A percentile compares a stretch with the other conserved stretches of the same genome.
Conservation (phyloP, 2,329 filamentous ascomycete genomes). For the Aspergillus viridinutans region DNA sequence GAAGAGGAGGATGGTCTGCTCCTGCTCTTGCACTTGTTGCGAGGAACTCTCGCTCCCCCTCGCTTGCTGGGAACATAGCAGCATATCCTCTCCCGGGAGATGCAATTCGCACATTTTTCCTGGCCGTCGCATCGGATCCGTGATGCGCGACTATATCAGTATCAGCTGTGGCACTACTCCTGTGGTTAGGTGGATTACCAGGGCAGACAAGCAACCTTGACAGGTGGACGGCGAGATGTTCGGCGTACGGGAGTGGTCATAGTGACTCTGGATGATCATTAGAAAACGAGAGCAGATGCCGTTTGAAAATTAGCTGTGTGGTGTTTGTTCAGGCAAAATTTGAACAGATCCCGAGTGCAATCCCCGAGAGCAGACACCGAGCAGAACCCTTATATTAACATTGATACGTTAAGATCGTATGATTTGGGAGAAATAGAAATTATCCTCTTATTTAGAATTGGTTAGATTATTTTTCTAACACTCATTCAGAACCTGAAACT, state of each 20-base stretch:
- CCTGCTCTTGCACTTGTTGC: background rate
- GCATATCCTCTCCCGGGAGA: background rate
- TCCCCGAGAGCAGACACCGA: background rate
- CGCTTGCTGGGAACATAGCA: background rate
- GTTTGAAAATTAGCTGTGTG: background rate
- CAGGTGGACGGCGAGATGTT: background rate
- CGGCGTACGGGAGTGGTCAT: background rate
- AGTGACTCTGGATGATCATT: background rate
- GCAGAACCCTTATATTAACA: background rate
- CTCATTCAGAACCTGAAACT: background rate
- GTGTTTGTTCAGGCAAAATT: background rate
- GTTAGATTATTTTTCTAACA: background rate
- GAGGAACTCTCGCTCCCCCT: background rate
- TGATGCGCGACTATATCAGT: background rate
- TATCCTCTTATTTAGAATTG: no score
- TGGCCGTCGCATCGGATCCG: background rate
- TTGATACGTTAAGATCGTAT: background rate
- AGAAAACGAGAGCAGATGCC: background rate
- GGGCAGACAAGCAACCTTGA: background rate
- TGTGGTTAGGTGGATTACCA: background rate
- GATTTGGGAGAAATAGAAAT: background rate
- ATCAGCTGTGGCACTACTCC: background rate
- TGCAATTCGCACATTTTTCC: background rate
- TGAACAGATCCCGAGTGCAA: background rate
- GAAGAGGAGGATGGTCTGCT: background rate